A percentile compares a stretch with the other conserved stretches of the same genome.
phyloP scores from a whole-genome alignment of 371 early-diverging fungal genomes.

The Umbelopsis sp. region DNA sequence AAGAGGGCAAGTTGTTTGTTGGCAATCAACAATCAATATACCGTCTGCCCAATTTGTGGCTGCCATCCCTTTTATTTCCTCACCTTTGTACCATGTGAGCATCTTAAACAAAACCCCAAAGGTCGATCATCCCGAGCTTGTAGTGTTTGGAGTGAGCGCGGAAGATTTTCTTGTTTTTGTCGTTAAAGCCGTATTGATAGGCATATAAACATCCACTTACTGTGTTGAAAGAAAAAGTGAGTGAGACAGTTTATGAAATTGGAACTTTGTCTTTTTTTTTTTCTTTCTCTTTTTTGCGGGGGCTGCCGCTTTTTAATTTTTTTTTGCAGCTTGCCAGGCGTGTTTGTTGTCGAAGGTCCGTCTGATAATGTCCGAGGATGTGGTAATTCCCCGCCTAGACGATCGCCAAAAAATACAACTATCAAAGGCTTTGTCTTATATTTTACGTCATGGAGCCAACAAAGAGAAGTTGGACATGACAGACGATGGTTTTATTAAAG shows the following conservation, averaged over 20 bases:
- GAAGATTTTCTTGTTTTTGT: background rate
- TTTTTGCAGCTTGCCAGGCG: no score
- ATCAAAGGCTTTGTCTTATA: slow-evolving; percentile 78
- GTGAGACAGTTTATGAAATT: no score
- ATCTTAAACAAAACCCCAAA: background rate
- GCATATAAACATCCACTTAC: no score
- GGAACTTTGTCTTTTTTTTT: no score
- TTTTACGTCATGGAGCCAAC: slow-evolving; percentile 84
- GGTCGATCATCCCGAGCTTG: background rate
- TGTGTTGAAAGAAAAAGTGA: no score
- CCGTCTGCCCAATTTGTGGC: slow-evolving; percentile 10
- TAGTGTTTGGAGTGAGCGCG: background rate
- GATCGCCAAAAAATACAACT: slow-evolving; percentile 38
- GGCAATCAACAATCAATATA: no score
- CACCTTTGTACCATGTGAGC: slow-evolving; percentile 13
- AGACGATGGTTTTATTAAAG: slow-evolving; percentile 71
- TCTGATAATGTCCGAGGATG: slow-evolving; percentile 17
- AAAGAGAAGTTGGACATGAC: slow-evolving; percentile 75
- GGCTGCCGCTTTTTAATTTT: background rate
- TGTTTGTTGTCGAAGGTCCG: no score
- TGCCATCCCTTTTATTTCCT: slow-evolving; percentile 13
- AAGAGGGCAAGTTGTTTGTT: background rate
- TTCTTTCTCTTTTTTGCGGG: no score
- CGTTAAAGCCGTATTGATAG: no score
- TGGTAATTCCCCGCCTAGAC: slow-evolving; percentile 17